Base-by-base conservation (phyloP, 1,284 basidiomycete genomes). In the Porogramme epimiltina region DNA sequence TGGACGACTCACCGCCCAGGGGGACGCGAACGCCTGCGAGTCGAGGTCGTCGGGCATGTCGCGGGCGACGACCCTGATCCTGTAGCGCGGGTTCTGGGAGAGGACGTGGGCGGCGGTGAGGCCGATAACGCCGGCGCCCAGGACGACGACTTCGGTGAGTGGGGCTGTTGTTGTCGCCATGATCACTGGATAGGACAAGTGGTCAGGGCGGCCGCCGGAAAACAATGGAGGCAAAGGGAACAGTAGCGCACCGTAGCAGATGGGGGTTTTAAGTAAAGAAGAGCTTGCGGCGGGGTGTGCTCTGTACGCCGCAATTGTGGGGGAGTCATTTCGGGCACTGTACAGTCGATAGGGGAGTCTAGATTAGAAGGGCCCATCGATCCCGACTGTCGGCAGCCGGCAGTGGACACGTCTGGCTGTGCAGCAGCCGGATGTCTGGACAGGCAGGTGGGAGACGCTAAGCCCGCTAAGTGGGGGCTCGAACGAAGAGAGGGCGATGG, bases 21-120 rank as follows among this genome's bases (percentile, higher is more conserved):
- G 87, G 52, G 77, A 80, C 0, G 87, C 80, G 67, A 87, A 89
- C 0, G 71, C 77, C 45, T 81, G 80, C 1, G 80, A 82, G 47
- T 76, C 68, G 22, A 77, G 62, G 66, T 89, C 86, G 45, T 80
- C 74, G 0, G 87, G 85, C 56, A 87, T 70, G 56, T 90, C 87
- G 39, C 84, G 74, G 2, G 87, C 88, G 15, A 89, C 69, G 48
- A 89, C 67, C 2, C 77, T 81, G 23, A 89, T 73, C 23, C 69
- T 73, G 64, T 79, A 77, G 39, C 50, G 52, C 38, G 47, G 49
- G 39, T 57, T 45, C 26, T 55, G 55, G 56, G 68, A 39, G 61
- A 76, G 64, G 51, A 74, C 61, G 56, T 79, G 71, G 3, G 76
- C 77, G 19, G 73, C 57, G 11, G 78, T 72, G 23, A 78, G 66